These are phyloP conservation scores for Rubroboletus pulcherrimus DNA, from an alignment of 768 basidiomycete species.

Conservation along the genomic window DNA sequence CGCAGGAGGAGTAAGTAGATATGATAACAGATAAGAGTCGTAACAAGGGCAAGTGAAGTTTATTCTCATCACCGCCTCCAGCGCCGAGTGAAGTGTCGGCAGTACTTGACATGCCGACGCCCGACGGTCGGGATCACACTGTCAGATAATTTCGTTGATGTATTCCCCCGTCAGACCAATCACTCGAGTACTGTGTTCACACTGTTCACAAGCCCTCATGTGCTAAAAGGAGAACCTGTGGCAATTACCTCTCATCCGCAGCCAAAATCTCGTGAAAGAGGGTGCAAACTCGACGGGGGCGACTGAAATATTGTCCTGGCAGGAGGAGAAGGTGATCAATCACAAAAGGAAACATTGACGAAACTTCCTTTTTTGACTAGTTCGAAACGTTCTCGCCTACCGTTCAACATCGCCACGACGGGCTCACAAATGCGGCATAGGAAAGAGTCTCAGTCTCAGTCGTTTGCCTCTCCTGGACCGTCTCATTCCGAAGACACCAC, in stretches of 20 bases:
- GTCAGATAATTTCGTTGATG: neutral
- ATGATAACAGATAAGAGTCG: constrained; percentile 6
- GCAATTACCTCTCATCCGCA: constrained; percentile 9
- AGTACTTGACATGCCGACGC: neutral
- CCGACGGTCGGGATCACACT: neutral
- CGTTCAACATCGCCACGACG: neutral
- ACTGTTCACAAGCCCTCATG: neutral
- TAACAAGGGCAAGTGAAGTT: neutral
- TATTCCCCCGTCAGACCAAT: neutral
- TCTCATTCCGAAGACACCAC: neutral
- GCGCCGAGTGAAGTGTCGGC: neutral
- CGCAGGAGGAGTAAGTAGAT: neutral
- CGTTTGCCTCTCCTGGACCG: neutral
- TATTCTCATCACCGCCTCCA: neutral
- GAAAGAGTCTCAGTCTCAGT: constrained; percentile 4
- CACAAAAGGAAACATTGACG: constrained; percentile 2
- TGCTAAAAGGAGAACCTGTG: constrained; percentile 3
- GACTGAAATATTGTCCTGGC: too few species aligned
- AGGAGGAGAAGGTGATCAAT: neutral
- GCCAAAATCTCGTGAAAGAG: neutral
- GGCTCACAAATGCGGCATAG: constrained; percentile 22
- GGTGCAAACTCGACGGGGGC: neutral
- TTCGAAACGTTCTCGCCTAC: neutral
- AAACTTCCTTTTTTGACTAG: constrained; percentile 12
- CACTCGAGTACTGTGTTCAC: neutral